Evolutionary conservation across 2,329 filamentous ascomycete genomes (phyloP), one percentile per base, ranked within the genome.

Genomic region (Tolypocladium paradoxum): DNA sequence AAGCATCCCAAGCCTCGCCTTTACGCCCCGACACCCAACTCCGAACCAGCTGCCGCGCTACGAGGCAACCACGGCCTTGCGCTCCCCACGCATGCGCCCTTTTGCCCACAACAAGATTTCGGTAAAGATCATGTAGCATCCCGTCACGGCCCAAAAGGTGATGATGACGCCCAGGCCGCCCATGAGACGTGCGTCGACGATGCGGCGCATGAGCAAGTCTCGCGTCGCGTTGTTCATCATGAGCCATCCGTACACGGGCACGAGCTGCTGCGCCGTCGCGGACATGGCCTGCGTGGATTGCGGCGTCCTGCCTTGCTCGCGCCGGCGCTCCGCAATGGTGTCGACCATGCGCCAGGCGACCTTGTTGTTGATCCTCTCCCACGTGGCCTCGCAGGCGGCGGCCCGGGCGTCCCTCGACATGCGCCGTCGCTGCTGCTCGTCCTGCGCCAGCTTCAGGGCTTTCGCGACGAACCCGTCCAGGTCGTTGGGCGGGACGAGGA

Each of bases 311-410:
- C 57, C 57, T 51, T 59, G 55, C 53, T 71, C 70, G 29, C 58
- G 63, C 48, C 70, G 67, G 24, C 76, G 67, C 47, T 76, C 70
- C 18, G 74, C 70, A 49, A 81, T 77, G n/a, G 70, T 71, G 50
- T 78, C 74, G 3, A 75, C 70, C 69, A 87, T 79, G 54, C 79
- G 76, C 76, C 81, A 82, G 3, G 84, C 84, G 1, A 86, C 84
- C 49, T 78, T 80, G 60, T 85, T 84, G 68, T 85, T 85, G 65
- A 87, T 85, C 68, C 79, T 84, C 54, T 86, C 82, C 85, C 84
- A 88, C 0, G 82, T 87, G 3, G 80, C 83, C 49, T 82, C 74
- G 55, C 78, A 78, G 0, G 83, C 84, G 56, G 82, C 77, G 22
- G 64, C 62, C 51, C 83, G 74, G 1, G 81, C 77, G 9, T 73